phyloP scores from a whole-genome alignment of 208 protist genomes.

The Leptomonas pyrrhocoris region DNA sequence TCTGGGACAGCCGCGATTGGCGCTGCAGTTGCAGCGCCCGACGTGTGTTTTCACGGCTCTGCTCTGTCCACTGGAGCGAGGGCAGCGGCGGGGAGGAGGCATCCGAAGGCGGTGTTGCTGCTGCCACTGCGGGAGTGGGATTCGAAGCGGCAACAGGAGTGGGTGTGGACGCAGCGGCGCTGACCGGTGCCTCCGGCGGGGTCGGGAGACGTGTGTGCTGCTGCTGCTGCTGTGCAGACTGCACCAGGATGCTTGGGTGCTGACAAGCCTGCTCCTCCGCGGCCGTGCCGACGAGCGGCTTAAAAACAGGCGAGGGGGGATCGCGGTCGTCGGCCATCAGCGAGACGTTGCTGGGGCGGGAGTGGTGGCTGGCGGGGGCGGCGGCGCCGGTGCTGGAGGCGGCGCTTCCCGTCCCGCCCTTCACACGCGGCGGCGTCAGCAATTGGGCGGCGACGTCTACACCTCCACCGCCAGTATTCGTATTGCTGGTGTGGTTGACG shows the following conservation, averaged over 20 bases:
- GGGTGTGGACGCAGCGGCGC: neutral
- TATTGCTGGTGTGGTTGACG: conserved; percentile 1
- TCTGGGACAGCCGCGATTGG: conserved; percentile 21
- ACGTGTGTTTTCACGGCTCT: conserved; percentile 39
- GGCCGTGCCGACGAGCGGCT: conserved; percentile 29
- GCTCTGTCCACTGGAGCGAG: conserved; percentile 24
- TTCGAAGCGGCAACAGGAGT: neutral
- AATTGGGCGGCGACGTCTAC: neutral
- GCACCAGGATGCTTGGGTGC: conserved; percentile 37
- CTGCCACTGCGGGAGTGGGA: neutral
- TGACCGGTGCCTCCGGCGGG: neutral
- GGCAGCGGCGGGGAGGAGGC: neutral
- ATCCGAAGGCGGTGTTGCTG: neutral
- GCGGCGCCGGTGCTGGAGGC: conserved; percentile 4
- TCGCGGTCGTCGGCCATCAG: conserved; percentile 27
- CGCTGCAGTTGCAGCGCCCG: conserved; percentile 32
- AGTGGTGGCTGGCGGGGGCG: too few species aligned
- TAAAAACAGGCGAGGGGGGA: conserved; percentile 29
- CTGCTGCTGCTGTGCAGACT: neutral
- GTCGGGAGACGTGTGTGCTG: conserved; percentile 4
- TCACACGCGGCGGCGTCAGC: conserved; percentile 1
- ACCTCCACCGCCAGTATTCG: neutral
- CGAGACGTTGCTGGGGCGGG: conserved; percentile 16
- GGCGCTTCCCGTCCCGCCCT: neutral
- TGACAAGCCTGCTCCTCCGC: conserved; percentile 28